Percentiles rank a stretch among this genome's conserved stretches.
These are phyloP conservation scores for Paratinospora sagittata DNA, from an alignment of 164 flowering plant species.

Conservation along the genomic window DNA sequence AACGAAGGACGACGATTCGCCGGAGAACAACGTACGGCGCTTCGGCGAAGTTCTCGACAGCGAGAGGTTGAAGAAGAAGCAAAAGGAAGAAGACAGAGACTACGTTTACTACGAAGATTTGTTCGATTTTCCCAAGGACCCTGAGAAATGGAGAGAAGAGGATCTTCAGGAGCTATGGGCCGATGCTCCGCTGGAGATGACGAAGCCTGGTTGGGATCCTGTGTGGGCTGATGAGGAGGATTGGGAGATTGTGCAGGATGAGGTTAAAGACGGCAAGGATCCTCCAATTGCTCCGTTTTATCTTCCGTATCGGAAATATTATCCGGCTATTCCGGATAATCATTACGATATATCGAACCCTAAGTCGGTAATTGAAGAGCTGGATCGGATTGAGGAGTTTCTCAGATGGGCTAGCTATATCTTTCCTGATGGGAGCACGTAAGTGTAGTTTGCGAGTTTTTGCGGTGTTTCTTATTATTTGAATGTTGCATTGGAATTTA, in stretches of 20 bases:
- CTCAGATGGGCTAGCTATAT: slow-evolving; percentile 85
- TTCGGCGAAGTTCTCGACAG: slow-evolving; percentile 28
- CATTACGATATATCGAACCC: slow-evolving; percentile 56
- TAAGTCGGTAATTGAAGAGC: slow-evolving; percentile 64
- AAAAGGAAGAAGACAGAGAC: slow-evolving; percentile 33
- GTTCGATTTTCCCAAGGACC: slow-evolving; percentile 70
- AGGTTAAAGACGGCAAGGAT: slow-evolving; percentile 40
- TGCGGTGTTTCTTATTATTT: neutral
- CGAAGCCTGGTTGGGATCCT: slow-evolving; percentile 88
- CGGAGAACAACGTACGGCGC: slow-evolving; percentile 32
- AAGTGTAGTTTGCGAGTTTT: slow-evolving; percentile 23
- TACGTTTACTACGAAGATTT: slow-evolving; percentile 28
- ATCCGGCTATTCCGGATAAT: slow-evolving; percentile 64
- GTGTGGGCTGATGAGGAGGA: slow-evolving; percentile 76
- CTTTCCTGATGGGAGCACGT: slow-evolving; percentile 87
- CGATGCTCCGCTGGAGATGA: slow-evolving; percentile 48
- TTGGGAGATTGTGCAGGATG: slow-evolving; percentile 41
- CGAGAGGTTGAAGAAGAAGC: slow-evolving; percentile 19
- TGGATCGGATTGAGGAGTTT: slow-evolving; percentile 93
- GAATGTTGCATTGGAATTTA: neutral
- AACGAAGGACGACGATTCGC: slow-evolving; percentile 27
- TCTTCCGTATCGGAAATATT: slow-evolving; percentile 61
- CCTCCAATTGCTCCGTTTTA: slow-evolving; percentile 85
- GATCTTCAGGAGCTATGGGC: slow-evolving; percentile 77
- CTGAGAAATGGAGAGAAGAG: slow-evolving; percentile 81